A percentile compares a stretch with the other conserved stretches of the same genome.
Conservation (phyloP, 352 stramenopile genomes). For the Pythium dissimile region DNA sequence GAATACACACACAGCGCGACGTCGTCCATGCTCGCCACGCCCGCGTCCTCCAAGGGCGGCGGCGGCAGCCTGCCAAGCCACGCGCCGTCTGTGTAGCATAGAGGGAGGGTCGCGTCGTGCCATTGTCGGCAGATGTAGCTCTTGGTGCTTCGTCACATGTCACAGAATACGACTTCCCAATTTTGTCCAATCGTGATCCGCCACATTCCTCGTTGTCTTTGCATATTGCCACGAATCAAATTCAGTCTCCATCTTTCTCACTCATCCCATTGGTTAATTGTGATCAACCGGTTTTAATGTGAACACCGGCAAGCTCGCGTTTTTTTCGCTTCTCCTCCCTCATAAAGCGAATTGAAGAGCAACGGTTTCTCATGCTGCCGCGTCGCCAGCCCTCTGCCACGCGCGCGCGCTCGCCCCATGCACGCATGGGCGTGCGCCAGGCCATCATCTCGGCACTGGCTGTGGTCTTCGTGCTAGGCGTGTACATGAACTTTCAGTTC, state of each 20-base stretch:
- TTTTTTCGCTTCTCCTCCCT: background rate
- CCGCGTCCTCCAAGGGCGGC: conserved; percentile 6
- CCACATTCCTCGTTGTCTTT: background rate
- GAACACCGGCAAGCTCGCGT: background rate
- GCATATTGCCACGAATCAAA: conserved; percentile 4
- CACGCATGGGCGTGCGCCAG: conserved; percentile 21
- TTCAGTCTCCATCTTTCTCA: background rate
- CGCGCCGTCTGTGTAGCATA: background rate
- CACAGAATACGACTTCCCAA: background rate
- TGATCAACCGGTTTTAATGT: conserved; percentile 9
- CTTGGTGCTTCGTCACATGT: conserved; percentile 18
- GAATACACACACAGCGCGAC: conserved; percentile 8
- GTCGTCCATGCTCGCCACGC: conserved; percentile 10
- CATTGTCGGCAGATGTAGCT: background rate
- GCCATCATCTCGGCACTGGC: conserved; percentile 29
- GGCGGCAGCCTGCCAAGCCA: background rate
- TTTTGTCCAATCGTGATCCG: conserved; percentile 13
- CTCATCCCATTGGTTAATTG: conserved; percentile 11
- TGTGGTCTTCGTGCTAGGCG: conserved; percentile 43
- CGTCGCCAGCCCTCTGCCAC: conserved; percentile 44
- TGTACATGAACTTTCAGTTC: conserved; percentile 71
- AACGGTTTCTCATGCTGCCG: conserved; percentile 51
- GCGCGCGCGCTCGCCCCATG: conserved; percentile 28
- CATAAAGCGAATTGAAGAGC: background rate
- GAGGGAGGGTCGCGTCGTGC: too few relatives aligned